These are phyloP conservation scores for Tilletiopsis washingtonensis DNA, from an alignment of 1,284 basidiomycete species.

Conservation along the genomic window DNA sequence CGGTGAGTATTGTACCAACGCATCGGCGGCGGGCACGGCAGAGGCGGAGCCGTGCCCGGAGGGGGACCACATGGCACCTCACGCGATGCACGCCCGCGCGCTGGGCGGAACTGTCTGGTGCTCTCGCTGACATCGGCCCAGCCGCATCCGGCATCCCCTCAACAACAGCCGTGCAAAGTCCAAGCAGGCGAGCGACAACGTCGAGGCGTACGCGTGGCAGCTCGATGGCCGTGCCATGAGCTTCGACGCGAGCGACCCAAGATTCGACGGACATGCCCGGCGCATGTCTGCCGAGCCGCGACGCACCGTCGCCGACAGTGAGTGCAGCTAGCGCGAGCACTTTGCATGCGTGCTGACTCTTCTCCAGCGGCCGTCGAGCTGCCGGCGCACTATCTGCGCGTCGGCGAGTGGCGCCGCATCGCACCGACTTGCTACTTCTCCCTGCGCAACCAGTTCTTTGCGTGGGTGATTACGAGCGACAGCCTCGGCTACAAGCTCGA, in stretches of 20 bases:
- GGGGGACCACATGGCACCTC: background rate
- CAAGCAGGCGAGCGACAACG: background rate
- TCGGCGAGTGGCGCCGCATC: slow-evolving; percentile 35
- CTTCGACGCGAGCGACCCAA: background rate
- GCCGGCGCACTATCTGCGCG: slow-evolving; percentile 23
- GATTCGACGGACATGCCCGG: background rate
- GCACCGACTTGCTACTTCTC: slow-evolving; percentile 37
- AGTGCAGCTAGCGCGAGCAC: background rate
- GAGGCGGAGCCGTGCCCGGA: background rate
- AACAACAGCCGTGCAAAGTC: background rate
- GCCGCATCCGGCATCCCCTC: background rate
- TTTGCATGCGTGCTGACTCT: background rate
- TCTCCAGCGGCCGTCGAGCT: slow-evolving; percentile 18
- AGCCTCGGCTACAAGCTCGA: slow-evolving; percentile 41
- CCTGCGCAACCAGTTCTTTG: slow-evolving; percentile 21
- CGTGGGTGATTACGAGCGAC: slow-evolving; percentile 31
- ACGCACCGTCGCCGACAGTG: background rate
- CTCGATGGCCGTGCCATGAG: too few species aligned
- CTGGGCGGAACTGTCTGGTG: too few species aligned
- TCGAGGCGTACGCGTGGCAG: background rate
- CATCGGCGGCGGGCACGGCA: background rate
- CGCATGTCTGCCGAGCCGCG: background rate
- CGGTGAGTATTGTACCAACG: background rate
- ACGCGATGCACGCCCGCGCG: background rate
- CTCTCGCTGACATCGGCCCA: background rate